Evolutionary conservation across 352 stramenopile species (phyloP).

Genomic region (Globisporangium echinulatum): DNA sequence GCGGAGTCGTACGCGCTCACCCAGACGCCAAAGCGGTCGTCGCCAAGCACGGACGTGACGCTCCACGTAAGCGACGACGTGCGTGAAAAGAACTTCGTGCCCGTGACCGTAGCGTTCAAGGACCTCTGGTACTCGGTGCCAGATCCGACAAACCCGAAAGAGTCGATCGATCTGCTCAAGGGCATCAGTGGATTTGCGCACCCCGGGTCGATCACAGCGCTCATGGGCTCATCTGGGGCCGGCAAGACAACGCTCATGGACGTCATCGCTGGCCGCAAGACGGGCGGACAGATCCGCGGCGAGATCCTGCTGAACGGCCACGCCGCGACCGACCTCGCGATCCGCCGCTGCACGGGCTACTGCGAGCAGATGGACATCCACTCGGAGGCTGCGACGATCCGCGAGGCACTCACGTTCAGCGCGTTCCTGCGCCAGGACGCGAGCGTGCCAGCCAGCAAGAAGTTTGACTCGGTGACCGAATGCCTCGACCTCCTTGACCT

Average conservation of each 20-base stretch:
- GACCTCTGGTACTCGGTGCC: not conserved
- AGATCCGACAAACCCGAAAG: not conserved
- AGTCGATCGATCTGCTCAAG: not conserved
- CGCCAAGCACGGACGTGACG: too few relatives aligned
- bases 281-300: conserved; percentile 59
- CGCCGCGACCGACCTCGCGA: conserved; percentile 9
- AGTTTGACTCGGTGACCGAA: not conserved
- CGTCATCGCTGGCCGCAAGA: conserved; percentile 91
- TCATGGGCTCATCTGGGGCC: conserved; percentile 83
- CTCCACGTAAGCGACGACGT: too few relatives aligned
- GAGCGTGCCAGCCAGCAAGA: not conserved
- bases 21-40: not conserved
- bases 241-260: conserved; percentile 90
- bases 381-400: conserved; percentile 81
- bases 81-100: not conserved
- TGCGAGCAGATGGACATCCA: conserved; percentile 87
- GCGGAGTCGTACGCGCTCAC: not conserved
- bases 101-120: not conserved
- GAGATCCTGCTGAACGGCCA: conserved; percentile 84
- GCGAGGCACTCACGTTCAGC: conserved; percentile 87
- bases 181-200: not conserved
- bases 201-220: conserved; percentile 1
- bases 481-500: conserved; percentile 5
- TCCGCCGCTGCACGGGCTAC: conserved; percentile 39
- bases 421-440: conserved; percentile 60